Percentiles rank a stretch among this genome's conserved stretches.
Conservation (phyloP, 805 yeast species). For the Teunomyces gatunensis region DNA sequence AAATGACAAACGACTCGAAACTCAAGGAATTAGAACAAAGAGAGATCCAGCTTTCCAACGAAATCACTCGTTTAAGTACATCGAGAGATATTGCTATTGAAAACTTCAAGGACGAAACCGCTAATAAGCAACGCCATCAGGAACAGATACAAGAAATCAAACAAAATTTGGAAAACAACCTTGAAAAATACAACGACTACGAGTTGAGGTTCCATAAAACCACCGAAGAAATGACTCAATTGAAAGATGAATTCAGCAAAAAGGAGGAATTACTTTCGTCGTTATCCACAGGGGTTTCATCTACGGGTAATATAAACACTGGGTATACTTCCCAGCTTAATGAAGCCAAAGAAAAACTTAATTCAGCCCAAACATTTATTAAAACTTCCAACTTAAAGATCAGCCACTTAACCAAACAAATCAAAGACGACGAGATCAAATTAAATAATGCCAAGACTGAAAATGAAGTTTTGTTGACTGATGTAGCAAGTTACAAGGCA, state of each 20-base stretch:
- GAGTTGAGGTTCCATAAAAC: conserved; percentile 46
- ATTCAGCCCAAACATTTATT: conserved; percentile 51
- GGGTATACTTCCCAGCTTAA: conserved; percentile 76
- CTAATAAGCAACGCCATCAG: conserved; percentile 31
- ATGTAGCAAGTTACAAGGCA: conserved; percentile 41
- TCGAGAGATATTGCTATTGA: conserved; percentile 56
- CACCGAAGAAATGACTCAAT: conserved; percentile 40
- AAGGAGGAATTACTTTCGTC: conserved; percentile 82
- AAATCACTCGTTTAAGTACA: conserved; percentile 66
- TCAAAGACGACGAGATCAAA: conserved; percentile 47
- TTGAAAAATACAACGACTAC: conserved; percentile 34
- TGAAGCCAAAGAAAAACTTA: conserved; percentile 55
- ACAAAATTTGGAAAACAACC: conserved; percentile 30
- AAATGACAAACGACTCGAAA: conserved; percentile 57
- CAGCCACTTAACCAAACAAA: conserved; percentile 53
- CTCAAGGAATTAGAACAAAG: conserved; percentile 56
- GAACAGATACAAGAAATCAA: conserved; percentile 33
- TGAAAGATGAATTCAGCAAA: conserved; percentile 48
- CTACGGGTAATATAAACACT: conserved; percentile 69
- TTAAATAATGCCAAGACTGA: conserved; percentile 53
- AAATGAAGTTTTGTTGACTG: conserved; percentile 37
- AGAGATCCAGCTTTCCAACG: conserved; percentile 59
- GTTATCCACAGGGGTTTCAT: conserved; percentile 84
- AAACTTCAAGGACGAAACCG: conserved; percentile 54
- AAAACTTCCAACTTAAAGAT: conserved; percentile 61